phyloP scores from a whole-genome alignment of 2,329 filamentous ascomycete species.

The Fusarium sp. region DNA sequence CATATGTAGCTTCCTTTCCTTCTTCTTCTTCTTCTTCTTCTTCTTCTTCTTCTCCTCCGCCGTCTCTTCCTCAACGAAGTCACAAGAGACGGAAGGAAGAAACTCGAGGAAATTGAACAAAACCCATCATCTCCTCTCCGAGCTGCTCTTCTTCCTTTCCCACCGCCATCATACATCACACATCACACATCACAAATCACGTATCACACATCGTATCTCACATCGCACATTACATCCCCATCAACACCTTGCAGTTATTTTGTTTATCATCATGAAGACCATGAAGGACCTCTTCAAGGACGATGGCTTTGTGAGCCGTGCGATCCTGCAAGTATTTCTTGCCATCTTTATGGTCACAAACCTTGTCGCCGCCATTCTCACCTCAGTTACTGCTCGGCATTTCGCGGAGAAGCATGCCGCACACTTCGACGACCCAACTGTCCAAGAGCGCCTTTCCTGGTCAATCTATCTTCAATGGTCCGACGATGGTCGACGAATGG shows the following conservation, averaged over 20 bases:
- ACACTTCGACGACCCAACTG: neutral
- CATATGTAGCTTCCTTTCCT: too few species aligned
- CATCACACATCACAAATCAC: too few species aligned
- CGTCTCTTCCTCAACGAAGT: constrained; percentile 13
- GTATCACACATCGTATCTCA: too few species aligned
- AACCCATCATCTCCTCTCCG: neutral
- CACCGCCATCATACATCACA: neutral
- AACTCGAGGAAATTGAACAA: constrained; percentile 12
- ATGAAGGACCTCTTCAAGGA: neutral
- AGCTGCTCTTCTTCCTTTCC: constrained; percentile 17
- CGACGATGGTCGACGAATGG: neutral
- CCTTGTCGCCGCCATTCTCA: constrained; percentile 43
- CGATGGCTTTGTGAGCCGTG: constrained; percentile 16
- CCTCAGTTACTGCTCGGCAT: constrained; percentile 22
- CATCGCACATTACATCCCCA: neutral
- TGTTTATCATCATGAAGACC: too few species aligned
- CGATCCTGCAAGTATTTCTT: constrained; percentile 35
- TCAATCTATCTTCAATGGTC: neutral
- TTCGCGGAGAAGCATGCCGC: neutral
- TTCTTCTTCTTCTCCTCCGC: too few species aligned
- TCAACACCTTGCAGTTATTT: too few species aligned
- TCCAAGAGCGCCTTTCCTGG: neutral
- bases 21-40: too few species aligned
- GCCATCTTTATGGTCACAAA: constrained; percentile 42
- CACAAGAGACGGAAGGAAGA: constrained; percentile 22